Base-by-base conservation (phyloP, 2,329 filamentous ascomycete genomes). In the Xylariaceae sp. region DNA sequence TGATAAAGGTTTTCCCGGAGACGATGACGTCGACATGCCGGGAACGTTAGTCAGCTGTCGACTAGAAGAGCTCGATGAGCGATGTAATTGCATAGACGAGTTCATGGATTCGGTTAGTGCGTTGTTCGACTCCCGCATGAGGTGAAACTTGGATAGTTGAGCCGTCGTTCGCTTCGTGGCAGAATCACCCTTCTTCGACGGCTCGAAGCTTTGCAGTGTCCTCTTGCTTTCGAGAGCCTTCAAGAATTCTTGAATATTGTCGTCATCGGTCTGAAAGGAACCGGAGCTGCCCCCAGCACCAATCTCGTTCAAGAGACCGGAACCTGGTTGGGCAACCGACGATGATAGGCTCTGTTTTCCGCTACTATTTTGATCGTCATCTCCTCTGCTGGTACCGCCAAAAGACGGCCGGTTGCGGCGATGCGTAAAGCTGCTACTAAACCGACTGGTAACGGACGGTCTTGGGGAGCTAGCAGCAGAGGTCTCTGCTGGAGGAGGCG, bases 351-450 rank as follows among this genome's bases (percentile, higher is more conserved):
- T 92, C 59, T 89, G 89, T 63, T 88, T 88, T n/a, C 89, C 89
- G 69, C 93, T 97, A 73, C 89, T 91, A 37, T 79, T 79, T 67
- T 90, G 88, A 65, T 92, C 89, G 59, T 92, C 89, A 50, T 91
- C 89, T 1, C 73, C 79, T 60, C 82, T 87, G 68, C 88, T 90
- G 19, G 84, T 81, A 19, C 89, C 89, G 29, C 89, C 88, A 54
- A 89, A 89, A 0, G 92, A 96, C 20, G 88, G 85, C 44, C 92
- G 85, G 23, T 85, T 88, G 52, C 90, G 86, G 44, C 95, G 86
- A 70, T 96, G 91, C 6, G 89, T 90, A 68, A 99, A 99, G 68
- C 93, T 96, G 73, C 93, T 98, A 73, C 91, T 96, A 71, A 96
- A 98, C 45, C 90, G 87, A 57, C 87, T 88, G n/a, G 90, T 86